These are phyloP conservation scores for Marasmius oreades DNA, from an alignment of 1,284 basidiomycete species.

Conservation along the genomic window DNA sequence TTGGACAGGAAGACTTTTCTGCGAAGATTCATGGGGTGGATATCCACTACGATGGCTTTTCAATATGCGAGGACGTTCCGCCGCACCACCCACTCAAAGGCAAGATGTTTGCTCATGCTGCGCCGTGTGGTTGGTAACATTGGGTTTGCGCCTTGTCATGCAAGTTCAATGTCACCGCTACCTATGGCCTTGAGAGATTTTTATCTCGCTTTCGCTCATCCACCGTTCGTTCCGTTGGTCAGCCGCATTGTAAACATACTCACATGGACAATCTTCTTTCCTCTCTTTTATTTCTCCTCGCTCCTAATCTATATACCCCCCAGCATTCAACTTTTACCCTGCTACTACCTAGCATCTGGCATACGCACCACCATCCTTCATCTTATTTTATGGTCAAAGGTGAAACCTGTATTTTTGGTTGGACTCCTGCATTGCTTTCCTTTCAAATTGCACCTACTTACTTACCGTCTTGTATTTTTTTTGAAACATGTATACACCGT, in stretches of 20 bases:
- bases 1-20: slow-evolving; percentile 40
- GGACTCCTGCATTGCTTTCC: background rate
- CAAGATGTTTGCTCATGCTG: slow-evolving; percentile 48
- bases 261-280: slow-evolving; percentile 6
- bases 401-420: background rate
- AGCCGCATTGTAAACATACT: background rate
- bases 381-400: background rate
- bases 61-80: slow-evolving; percentile 27
- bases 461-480: background rate
- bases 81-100: slow-evolving; percentile 29
- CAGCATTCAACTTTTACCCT: background rate
- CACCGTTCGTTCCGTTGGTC: too few species aligned
- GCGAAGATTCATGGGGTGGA: slow-evolving; percentile 43
- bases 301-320: background rate
- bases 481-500: background rate
- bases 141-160: background rate
- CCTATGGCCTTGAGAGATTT: slow-evolving; percentile 11
- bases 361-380: background rate
- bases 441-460: background rate
- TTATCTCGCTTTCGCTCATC: slow-evolving; percentile 1
- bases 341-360: background rate
- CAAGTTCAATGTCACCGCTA: slow-evolving; percentile 4
- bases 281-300: background rate
- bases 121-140: slow-evolving; percentile 44
- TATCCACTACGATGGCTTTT: slow-evolving; percentile 29